phyloP scores from a whole-genome alignment of 768 basidiomycete species.

The Dentipellis sp. region DNA sequence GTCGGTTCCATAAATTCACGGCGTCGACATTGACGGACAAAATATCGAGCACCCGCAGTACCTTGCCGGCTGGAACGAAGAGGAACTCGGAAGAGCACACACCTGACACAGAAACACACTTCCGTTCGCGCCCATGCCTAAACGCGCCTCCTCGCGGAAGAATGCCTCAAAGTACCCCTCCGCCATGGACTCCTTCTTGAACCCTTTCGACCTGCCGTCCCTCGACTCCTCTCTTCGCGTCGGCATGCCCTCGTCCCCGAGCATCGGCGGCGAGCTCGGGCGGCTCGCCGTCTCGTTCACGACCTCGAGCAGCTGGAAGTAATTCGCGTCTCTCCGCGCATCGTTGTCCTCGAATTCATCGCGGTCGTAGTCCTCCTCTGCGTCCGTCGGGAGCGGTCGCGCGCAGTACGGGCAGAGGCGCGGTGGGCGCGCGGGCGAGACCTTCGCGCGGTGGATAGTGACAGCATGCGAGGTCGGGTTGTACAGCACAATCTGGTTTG shows the following conservation, averaged over 20 bases:
- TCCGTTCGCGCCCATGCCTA: slow-evolving; percentile 95
- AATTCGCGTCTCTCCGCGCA: slow-evolving; percentile 53
- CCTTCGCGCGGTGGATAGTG: slow-evolving; percentile 36
- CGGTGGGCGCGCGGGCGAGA: slow-evolving; percentile 8
- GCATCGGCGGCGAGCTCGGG: slow-evolving; percentile 38
- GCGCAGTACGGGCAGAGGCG: slow-evolving; percentile 68
- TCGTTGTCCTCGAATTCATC: slow-evolving; percentile 17
- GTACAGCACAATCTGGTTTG: slow-evolving; percentile 82
- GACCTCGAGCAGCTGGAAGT: slow-evolving; percentile 69
- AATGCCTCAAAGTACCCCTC: slow-evolving; percentile 91
- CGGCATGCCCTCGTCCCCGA: not conserved
- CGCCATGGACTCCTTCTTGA: slow-evolving; percentile 69
- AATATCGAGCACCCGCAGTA: not conserved
- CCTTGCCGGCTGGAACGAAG: not conserved
- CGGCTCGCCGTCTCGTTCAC: slow-evolving; percentile 56
- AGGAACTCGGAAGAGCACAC: slow-evolving; percentile 12
- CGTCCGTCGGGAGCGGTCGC: slow-evolving; percentile 35
- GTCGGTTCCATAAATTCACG: too few species aligned
- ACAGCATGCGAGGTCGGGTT: slow-evolving; percentile 81
- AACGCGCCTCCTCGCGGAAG: slow-evolving; percentile 79
- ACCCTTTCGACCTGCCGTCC: slow-evolving; percentile 20
- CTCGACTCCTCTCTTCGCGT: too few species aligned
- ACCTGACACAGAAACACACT: slow-evolving; percentile 86
- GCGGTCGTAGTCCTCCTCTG: slow-evolving; percentile 23
- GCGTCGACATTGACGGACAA: too few species aligned